Evolutionary conservation across 164 flowering plant genomes (phyloP), one percentile per base, ranked within the genome.

Genomic region (Magnolia kwangsiensis): DNA sequence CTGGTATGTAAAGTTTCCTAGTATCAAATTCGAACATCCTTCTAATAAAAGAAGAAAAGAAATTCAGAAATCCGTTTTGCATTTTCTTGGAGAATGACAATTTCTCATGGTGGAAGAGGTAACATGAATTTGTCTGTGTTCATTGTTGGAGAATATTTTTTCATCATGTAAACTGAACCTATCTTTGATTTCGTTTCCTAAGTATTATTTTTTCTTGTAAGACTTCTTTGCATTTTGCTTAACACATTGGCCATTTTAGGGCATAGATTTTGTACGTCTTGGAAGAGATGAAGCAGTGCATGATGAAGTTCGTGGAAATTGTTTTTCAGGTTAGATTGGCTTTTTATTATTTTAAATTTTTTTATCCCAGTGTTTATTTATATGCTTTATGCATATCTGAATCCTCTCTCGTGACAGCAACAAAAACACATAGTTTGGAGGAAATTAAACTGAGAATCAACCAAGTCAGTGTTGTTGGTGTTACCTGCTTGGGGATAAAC

Each of bases 401-500:
- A 78, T 50, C 45, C 59, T 72, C 19, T 69, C 75, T 64, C 72
- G 23, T 81, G 63, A 49, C 91, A 92, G 99, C 76, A 50, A 83
- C 72, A 79, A 84, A 87, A 50, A 67, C 85, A 51, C 71, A 72
- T 13, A 87, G 89, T 74, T 89, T 90, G 59, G 89, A 90, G 73
- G 97, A 90, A 51, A 86, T 96, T 67, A 89, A 82, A 81, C 55
- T 29, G 72, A 88, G 87, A 77, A 76, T 93, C 72, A 92, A 90
- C 66, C 85, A 89, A 77, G 89, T 88, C 75, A 92, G 87, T 75
- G 98, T 96, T 72, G 91, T 94, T 78, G 99, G 91, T 74, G 96
- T 93, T 65, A 96, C 99, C 58, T 96, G 99, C 80, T 85, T 94
- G 82, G 98, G 99, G 69, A 87, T 92, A 75, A 89, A 86, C 7